Percentiles rank a stretch among this genome's conserved stretches.
These are phyloP conservation scores for Vickermania ingenoplastis DNA, from an alignment of 208 protist species.

Conservation along the genomic window DNA sequence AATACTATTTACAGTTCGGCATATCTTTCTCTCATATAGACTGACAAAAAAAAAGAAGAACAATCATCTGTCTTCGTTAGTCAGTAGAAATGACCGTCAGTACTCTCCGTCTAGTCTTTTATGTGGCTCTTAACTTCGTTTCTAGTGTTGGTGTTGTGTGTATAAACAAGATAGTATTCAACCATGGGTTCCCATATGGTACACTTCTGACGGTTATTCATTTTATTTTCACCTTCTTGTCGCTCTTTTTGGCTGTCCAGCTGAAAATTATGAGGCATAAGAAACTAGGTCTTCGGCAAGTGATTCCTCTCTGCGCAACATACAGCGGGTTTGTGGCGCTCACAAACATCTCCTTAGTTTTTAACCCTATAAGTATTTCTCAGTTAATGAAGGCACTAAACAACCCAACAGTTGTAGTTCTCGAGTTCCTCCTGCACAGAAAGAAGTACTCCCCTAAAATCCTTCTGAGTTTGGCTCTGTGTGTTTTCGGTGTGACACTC, in stretches of 20 bases:
- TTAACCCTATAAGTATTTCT: constrained; percentile 14
- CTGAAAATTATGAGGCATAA: constrained; percentile 14
- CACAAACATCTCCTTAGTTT: constrained; percentile 18
- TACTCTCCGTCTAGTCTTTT: constrained; percentile 7
- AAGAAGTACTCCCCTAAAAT: constrained; percentile 13
- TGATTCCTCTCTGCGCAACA: constrained; percentile 11
- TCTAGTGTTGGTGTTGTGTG: constrained; percentile 33
- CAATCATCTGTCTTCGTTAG: too few species aligned
- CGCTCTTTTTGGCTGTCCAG: neutral
- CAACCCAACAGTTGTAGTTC: constrained; percentile 12
- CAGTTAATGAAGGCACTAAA: constrained; percentile 17
- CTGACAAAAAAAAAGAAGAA: too few species aligned
- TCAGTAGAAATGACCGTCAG: too few species aligned
- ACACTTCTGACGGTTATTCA: constrained; percentile 6
- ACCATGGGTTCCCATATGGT: constrained; percentile 9
- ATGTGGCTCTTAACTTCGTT: constrained; percentile 15
- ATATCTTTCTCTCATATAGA: too few species aligned
- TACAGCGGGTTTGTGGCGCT: constrained; percentile 22
- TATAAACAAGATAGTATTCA: constrained; percentile 65
- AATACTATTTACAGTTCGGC: too few species aligned
- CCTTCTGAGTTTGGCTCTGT: constrained; percentile 16
- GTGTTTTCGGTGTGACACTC: neutral
- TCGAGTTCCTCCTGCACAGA: constrained; percentile 12
- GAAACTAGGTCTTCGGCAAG: neutral
- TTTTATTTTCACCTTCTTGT: constrained; percentile 9